Conservation (phyloP, 768 basidiomycete species). For the Solioccasus polychromus region DNA sequence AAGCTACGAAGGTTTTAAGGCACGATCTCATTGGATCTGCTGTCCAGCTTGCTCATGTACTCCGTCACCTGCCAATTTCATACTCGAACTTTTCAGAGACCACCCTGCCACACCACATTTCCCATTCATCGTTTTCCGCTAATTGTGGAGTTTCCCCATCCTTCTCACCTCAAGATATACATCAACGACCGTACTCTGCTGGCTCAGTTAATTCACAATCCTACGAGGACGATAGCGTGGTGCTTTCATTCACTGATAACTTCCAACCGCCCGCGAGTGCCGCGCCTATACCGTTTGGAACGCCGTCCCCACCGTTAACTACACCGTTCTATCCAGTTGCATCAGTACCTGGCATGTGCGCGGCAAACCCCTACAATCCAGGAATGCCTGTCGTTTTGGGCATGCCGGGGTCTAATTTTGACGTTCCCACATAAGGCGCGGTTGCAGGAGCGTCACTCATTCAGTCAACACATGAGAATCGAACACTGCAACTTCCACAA, state of each 20-base stretch:
- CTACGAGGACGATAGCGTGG: conserved; percentile 11
- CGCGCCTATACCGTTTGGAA: conserved; percentile 10
- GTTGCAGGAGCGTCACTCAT: conserved; percentile 4
- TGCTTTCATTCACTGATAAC: conserved; percentile 10
- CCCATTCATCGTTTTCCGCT: conserved; percentile 10
- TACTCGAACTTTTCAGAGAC: conserved; percentile 18
- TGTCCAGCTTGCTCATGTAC: conserved; percentile 54
- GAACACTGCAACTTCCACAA: conserved; percentile 9
- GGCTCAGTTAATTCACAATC: conserved; percentile 15
- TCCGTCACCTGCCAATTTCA: conserved; percentile 39
- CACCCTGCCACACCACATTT: conserved; percentile 8
- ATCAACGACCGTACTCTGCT: conserved; percentile 20
- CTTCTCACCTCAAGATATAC: conserved; percentile 8
- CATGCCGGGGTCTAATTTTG: conserved; percentile 17
- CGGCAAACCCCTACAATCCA: conserved; percentile 7
- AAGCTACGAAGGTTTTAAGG: conserved; percentile 60
- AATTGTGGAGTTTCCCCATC: conserved; percentile 5
- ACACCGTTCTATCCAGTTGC: conserved; percentile 31
- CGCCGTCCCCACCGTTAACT: conserved; percentile 26
- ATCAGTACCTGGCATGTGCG: conserved; percentile 4
- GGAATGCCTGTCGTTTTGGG: conserved; percentile 11
- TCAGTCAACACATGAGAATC: conserved; percentile 3
- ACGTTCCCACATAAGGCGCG: conserved; percentile 6
- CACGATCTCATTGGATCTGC: conserved; percentile 67
- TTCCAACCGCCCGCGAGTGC: conserved; percentile 8